These are phyloP conservation scores for Boletus patriciae DNA, from an alignment of 768 basidiomycete species.

Conservation along the genomic window DNA sequence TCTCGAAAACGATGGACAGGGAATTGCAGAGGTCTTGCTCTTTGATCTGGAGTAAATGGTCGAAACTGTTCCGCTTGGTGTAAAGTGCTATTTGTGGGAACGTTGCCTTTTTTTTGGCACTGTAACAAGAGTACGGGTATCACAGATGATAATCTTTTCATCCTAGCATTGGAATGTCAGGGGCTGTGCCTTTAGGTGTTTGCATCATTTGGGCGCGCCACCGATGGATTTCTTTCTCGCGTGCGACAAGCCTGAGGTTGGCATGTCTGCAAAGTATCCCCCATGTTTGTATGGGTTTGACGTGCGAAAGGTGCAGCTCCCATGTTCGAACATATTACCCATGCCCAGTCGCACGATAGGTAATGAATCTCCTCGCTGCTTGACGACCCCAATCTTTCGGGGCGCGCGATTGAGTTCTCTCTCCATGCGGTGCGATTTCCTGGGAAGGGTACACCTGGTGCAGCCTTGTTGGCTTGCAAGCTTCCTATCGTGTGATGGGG, in stretches of 20 bases:
- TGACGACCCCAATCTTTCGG: background rate
- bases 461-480: too few species aligned
- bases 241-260: background rate
- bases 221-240: background rate
- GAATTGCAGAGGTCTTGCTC: conserved; percentile 69
- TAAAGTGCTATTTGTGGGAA: background rate
- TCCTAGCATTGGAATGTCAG: conserved; percentile 2
- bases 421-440: background rate
- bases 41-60: conserved; percentile 68
- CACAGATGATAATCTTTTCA: conserved; percentile 6
- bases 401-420: background rate
- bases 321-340: background rate
- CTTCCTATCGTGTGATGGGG: background rate
- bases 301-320: background rate
- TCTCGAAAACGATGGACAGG: conserved; percentile 65
- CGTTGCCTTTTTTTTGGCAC: background rate
- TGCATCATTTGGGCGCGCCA: background rate
- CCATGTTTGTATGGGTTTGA: background rate
- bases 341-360: background rate
- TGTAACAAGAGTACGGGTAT: conserved; percentile 4
- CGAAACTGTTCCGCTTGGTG: too few species aligned
- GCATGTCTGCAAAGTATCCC: background rate
- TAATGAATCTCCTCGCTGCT: background rate
- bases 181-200: background rate
- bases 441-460: background rate